Conservation (phyloP, 768 basidiomycete genomes). For the Mycena belliarum region DNA sequence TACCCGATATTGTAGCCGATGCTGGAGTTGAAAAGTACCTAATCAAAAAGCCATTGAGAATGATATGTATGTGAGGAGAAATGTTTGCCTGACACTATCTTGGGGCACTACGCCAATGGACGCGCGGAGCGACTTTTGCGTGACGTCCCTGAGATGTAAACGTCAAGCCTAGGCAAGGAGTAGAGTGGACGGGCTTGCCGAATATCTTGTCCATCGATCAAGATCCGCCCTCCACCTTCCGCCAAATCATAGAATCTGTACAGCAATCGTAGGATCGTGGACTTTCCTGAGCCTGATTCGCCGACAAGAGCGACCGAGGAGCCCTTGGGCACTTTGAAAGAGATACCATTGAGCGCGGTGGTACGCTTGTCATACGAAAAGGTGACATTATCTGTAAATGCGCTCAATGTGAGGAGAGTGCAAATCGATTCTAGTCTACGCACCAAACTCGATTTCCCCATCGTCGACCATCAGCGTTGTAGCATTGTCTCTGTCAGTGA, state of each 20-base stretch:
- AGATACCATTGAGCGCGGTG: slow-evolving; percentile 72
- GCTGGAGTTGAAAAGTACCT: slow-evolving; percentile 69
- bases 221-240: slow-evolving; percentile 75
- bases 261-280: slow-evolving; percentile 81
- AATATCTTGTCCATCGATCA: slow-evolving; percentile 86
- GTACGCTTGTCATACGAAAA: slow-evolving; percentile 82
- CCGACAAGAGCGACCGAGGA: slow-evolving; percentile 90
- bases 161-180: not conserved
- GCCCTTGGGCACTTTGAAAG: slow-evolving; percentile 86
- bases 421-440: slow-evolving; percentile 25
- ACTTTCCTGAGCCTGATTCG: slow-evolving; percentile 80
- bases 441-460: slow-evolving; percentile 88
- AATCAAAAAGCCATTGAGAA: no score
- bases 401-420: slow-evolving; percentile 2
- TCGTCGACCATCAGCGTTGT: slow-evolving; percentile 69
- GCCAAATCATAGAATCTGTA: slow-evolving; percentile 92
- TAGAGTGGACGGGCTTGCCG: slow-evolving; percentile 32
- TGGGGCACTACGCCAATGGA: slow-evolving; percentile 92
- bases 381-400: slow-evolving; percentile 67
- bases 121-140: slow-evolving; percentile 74
- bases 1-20: slow-evolving; percentile 76
- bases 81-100: no score
- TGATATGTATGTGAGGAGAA: no score
- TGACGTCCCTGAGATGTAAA: slow-evolving; percentile 60
- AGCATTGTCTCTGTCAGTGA: slow-evolving; percentile 79